Evolutionary conservation across 306 rosid species (phyloP).

Genomic region (Citrullus amarus): DNA sequence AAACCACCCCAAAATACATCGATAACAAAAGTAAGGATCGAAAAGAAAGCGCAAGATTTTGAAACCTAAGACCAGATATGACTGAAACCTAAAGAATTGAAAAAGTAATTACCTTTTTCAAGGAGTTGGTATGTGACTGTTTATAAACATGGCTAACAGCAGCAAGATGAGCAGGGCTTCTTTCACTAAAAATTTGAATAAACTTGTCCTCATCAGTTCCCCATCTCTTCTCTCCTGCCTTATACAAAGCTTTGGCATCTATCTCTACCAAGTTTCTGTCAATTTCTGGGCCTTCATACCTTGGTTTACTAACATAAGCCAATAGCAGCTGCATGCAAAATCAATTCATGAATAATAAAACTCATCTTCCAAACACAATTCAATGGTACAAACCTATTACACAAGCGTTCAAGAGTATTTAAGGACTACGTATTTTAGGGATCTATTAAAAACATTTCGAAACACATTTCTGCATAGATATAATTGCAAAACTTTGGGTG

Average conservation of each 20-base stretch:
- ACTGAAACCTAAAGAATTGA: too few relatives aligned
- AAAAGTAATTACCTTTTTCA: slow-evolving; percentile 25
- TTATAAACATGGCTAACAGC: slow-evolving; percentile 35
- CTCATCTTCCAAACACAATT: too few relatives aligned
- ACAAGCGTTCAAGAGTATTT: too few relatives aligned
- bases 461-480: too few relatives aligned
- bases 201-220: slow-evolving; percentile 31
- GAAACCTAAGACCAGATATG: too few relatives aligned
- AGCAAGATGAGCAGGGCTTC: slow-evolving; percentile 57
- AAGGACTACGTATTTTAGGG: too few relatives aligned
- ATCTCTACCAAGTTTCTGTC: slow-evolving; percentile 25
- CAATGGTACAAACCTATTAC: too few relatives aligned
- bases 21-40: too few relatives aligned
- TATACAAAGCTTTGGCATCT: slow-evolving; percentile 19
- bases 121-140: slow-evolving; percentile 27
- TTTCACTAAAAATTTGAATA: slow-evolving; percentile 40
- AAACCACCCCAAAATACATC: too few relatives aligned
- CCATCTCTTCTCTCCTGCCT: slow-evolving; percentile 30
- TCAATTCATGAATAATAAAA: background rate
- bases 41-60: too few relatives aligned
- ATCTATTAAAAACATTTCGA: too few relatives aligned
- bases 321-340: slow-evolving; percentile 41
- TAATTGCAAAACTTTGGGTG: too few relatives aligned
- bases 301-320: slow-evolving; percentile 37
- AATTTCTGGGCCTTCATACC: slow-evolving; percentile 61